Conservation (phyloP, 345 rosid species). For the Arabis hirsuta region DNA sequence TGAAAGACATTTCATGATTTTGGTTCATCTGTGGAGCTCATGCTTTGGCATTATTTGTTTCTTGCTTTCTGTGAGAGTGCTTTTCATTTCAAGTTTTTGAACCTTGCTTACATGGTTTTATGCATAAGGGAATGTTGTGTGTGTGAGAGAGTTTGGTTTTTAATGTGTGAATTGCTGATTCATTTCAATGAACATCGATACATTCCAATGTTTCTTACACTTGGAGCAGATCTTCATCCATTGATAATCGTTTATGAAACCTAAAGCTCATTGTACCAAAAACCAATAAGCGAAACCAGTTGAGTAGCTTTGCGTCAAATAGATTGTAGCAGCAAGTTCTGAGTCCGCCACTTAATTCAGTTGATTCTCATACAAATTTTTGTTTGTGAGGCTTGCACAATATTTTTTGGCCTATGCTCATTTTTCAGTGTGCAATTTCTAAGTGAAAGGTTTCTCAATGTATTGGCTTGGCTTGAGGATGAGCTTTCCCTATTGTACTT, state of each 20-base stretch:
- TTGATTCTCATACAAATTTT: background rate
- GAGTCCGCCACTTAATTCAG: background rate
- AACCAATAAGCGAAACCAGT: background rate
- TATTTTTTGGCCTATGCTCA: constrained; percentile 2
- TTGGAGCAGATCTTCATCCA: constrained; percentile 7
- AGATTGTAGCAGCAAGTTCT: constrained; percentile 3
- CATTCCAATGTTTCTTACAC: background rate
- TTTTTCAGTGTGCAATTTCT: background rate
- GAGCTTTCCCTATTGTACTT: background rate
- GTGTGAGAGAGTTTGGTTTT: constrained; percentile 17
- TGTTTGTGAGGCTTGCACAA: constrained; percentile 3
- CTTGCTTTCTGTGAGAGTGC: background rate
- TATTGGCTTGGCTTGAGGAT: constrained; percentile 2
- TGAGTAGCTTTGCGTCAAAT: background rate
- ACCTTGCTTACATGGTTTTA: background rate
- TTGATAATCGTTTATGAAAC: constrained; percentile 8
- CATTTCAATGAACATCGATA: background rate
- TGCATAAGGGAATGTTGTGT: constrained; percentile 2
- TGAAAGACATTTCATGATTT: background rate
- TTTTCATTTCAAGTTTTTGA: background rate
- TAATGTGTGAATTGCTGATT: constrained; percentile 19
- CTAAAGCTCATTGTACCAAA: background rate
- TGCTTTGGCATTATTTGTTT: constrained; percentile 13
- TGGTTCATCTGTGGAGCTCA: constrained; percentile 12
- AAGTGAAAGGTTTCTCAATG: background rate